Conservation (phyloP, 2,329 filamentous ascomycete species). For the Colletotrichum sp. region DNA sequence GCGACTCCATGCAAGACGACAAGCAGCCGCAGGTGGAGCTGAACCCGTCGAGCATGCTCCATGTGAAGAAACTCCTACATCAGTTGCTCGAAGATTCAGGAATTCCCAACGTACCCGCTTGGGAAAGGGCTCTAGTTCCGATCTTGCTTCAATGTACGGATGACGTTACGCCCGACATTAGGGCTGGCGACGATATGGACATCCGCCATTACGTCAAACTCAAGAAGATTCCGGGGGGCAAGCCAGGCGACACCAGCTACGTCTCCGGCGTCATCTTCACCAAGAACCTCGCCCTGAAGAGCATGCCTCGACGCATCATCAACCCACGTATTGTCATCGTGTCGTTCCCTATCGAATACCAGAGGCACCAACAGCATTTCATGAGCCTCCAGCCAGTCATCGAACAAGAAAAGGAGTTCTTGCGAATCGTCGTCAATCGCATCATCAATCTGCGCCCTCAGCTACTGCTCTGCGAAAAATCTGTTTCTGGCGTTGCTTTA, state of each 20-base stretch:
- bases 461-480: slow-evolving; percentile 88
- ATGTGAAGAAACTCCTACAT: slow-evolving; percentile 83
- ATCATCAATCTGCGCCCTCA: slow-evolving; percentile 87
- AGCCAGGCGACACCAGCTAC: slow-evolving; percentile 91
- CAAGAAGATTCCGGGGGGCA: slow-evolving; percentile 93
- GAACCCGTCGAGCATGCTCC: slow-evolving; percentile 84
- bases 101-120: slow-evolving; percentile 75
- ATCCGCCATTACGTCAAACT: slow-evolving; percentile 97
- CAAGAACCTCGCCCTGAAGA: slow-evolving; percentile 95
- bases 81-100: slow-evolving; percentile 82
- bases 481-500: slow-evolving; percentile 88
- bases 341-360: slow-evolving; percentile 95
- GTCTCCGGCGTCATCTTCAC: slow-evolving; percentile 96
- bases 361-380: slow-evolving; percentile 87
- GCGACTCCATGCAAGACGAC: slow-evolving; percentile 80
- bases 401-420: slow-evolving; percentile 92
- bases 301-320: slow-evolving; percentile 86
- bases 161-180: slow-evolving; percentile 92
- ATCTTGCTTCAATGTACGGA: slow-evolving; percentile 91
- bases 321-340: slow-evolving; percentile 90
- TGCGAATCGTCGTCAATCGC: slow-evolving; percentile 88
- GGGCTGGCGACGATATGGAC: slow-evolving; percentile 92
- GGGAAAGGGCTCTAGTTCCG: slow-evolving; percentile 90
- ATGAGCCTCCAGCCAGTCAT: slow-evolving; percentile 98
- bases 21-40: slow-evolving; percentile 81